Evolutionary conservation across 2,329 filamentous ascomycete genomes (phyloP).

Genomic region (Fusarium piperis): DNA sequence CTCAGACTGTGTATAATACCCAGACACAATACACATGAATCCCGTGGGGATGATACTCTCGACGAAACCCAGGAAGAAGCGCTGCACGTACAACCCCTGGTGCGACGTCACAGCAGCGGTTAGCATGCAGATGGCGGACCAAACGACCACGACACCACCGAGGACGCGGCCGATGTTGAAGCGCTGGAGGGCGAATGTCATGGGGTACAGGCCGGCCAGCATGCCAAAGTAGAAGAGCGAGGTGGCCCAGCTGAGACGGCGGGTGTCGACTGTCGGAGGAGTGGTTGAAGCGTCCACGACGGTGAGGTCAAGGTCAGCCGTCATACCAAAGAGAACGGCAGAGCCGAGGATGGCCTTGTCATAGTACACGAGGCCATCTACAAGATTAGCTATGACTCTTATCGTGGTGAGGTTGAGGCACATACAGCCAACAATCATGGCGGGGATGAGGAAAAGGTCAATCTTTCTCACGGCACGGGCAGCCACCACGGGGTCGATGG

Average conservation of each 20-base stretch:
- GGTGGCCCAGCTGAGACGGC: constrained; percentile 78
- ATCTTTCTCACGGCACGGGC: constrained; percentile 71
- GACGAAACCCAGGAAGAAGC: constrained; percentile 71
- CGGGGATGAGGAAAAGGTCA: constrained; percentile 72
- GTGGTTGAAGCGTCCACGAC: constrained; percentile 54
- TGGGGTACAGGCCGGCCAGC: constrained; percentile 77
- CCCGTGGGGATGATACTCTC: constrained; percentile 73
- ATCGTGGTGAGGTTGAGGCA: not conserved
- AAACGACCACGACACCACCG: constrained; percentile 70
- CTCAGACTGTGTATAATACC: constrained; percentile 72
- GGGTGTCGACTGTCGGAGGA: constrained; percentile 70
- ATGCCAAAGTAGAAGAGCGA: constrained; percentile 85
- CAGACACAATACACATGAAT: constrained; percentile 71
- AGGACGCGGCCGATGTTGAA: constrained; percentile 73
- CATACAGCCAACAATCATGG: constrained; percentile 67
- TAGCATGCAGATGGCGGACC: constrained; percentile 73
- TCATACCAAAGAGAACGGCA: constrained; percentile 81
- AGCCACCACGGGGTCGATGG: constrained; percentile 64
- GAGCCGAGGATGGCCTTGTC: constrained; percentile 76
- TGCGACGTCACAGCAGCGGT: constrained; percentile 73
- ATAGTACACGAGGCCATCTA: constrained; percentile 56
- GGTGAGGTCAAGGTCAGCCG: constrained; percentile 69
- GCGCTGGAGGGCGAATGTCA: constrained; percentile 75
- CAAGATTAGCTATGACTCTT: constrained; percentile 34
- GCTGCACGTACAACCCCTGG: constrained; percentile 71